Base-by-base conservation (phyloP, 805 yeast species). In the Yarrowia hollandica region DNA sequence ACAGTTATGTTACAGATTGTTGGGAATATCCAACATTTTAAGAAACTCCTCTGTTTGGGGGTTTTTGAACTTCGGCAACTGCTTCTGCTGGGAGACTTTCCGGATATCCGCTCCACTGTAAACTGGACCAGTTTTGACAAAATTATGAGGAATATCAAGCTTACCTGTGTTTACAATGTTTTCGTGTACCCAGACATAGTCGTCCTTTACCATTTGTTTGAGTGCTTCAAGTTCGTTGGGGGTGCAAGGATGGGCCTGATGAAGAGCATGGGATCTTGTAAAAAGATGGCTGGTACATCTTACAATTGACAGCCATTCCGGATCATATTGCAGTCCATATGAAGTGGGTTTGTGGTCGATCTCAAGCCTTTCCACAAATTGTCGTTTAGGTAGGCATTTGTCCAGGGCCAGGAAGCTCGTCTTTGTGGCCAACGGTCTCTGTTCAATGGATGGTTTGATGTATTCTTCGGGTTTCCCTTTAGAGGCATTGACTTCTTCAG, bases 391-490 rank as follows among this genome's bases (percentile, higher is more conserved):
- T 1, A 87, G 73, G 65, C 96, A 89, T 70, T 92, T 92, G 68
- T 91, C 97, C 23, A 92, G 75, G 0, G 98, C 94, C 26, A 88
- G 70, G 65, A 90, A 92, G 33, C 14, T 3, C 7, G 48, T 41
- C 33, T 41, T 12, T 71, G 66, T 2, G 86, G 82, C 22, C 62
- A 64, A 39, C 60, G 52, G 52, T n/a, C 5, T 18, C 15, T 16
- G 12, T 8, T 16, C 33, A 14, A 41, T 26, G 6, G 11, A 5
- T 8, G 33, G 22, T n/a, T n/a, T n/a, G n/a, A n/a, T n/a, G n/a
- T n/a, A n/a, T n/a, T n/a, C n/a, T n/a, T n/a, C n/a, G n/a, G n/a
- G n/a, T n/a, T n/a, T n/a, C n/a, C n/a, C n/a, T n/a, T n/a, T n/a
- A n/a, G n/a, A n/a, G 9, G 15, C 21, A 4, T 14, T 15, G 4